A percentile compares a stretch with the other conserved stretches of the same genome.
Evolutionary conservation across 495 filamentous ascomycete species (phyloP).

Genomic region (Lentithecium fluviatile): DNA sequence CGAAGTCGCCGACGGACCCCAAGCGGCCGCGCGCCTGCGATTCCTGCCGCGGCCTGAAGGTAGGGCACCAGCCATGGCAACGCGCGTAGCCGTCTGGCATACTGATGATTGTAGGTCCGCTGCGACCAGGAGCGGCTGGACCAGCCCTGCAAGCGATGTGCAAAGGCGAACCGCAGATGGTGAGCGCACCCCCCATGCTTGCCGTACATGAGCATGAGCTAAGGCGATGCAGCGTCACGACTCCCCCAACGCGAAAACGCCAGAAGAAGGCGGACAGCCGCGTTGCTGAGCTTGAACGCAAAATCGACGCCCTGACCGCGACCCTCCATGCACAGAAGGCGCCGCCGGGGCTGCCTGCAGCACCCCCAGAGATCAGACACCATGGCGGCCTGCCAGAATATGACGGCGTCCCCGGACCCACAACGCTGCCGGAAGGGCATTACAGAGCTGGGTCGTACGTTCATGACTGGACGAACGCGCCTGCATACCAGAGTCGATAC

Average conservation of each 20-base stretch:
- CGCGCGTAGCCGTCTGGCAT: not conserved
- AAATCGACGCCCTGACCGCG: constrained; percentile 85
- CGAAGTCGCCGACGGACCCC: constrained; percentile 47
- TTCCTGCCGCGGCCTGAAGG: constrained; percentile 84
- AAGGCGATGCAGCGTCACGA: constrained; percentile 55
- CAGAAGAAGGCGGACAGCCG: constrained; percentile 92
- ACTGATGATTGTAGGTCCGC: constrained; percentile 53
- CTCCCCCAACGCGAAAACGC: constrained; percentile 77
- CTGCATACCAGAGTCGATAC: constrained; percentile 1
- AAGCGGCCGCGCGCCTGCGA: constrained; percentile 91
- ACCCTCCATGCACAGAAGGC: constrained; percentile 59
- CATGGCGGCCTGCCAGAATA: constrained; percentile 9
- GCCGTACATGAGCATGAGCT: constrained; percentile 4
- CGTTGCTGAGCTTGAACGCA: constrained; percentile 90
- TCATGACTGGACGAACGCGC: constrained; percentile 20
- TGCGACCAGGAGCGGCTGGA: constrained; percentile 75
- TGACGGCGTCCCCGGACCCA: not conserved
- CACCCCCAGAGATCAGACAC: not conserved
- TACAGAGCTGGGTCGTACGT: constrained; percentile 14
- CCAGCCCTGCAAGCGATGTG: constrained; percentile 78
- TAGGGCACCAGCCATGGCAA: constrained; percentile 55
- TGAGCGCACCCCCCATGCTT: not conserved
- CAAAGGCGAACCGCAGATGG: constrained; percentile 76
- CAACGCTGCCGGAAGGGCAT: constrained; percentile 3
- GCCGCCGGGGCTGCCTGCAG: not conserved